These are phyloP conservation scores for Leucogyrophana mollusca DNA, from an alignment of 768 basidiomycete species.

Conservation along the genomic window DNA sequence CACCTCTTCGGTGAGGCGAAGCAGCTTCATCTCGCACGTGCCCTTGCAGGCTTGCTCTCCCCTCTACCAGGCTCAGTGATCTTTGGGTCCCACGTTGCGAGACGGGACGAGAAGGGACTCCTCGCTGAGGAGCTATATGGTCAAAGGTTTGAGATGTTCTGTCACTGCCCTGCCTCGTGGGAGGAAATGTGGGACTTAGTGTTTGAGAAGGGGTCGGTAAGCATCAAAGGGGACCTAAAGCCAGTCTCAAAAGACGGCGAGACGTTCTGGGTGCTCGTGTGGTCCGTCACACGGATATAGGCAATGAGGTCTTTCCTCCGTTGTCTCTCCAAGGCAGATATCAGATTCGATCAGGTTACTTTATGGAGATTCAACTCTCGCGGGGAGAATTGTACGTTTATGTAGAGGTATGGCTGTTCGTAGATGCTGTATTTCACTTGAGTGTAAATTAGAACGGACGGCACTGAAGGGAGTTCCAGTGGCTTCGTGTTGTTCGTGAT, in stretches of 20 bases:
- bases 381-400: no score
- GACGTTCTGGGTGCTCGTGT: slow-evolving; percentile 9
- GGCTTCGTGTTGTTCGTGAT: no score
- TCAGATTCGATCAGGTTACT: no score
- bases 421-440: no score
- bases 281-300: slow-evolving; percentile 14
- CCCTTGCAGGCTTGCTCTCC: slow-evolving; percentile 18
- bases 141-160: slow-evolving; percentile 14
- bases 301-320: no score
- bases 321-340: no score
- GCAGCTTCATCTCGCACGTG: slow-evolving; percentile 14
- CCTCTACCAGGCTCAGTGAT: slow-evolving; percentile 25
- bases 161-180: slow-evolving; percentile 25
- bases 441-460: no score
- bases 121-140: slow-evolving; percentile 1
- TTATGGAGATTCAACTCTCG: no score
- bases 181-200: slow-evolving; percentile 13
- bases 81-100: slow-evolving; percentile 26
- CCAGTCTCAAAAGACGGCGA: not conserved
- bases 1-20: slow-evolving; percentile 17
- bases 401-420: no score
- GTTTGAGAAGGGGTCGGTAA: slow-evolving; percentile 32
- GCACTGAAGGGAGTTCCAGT: no score
- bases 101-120: slow-evolving; percentile 9
- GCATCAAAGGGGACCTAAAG: slow-evolving; percentile 22